Evolutionary conservation across 805 yeast species (phyloP).

Genomic region (Metschnikowia sp.): DNA sequence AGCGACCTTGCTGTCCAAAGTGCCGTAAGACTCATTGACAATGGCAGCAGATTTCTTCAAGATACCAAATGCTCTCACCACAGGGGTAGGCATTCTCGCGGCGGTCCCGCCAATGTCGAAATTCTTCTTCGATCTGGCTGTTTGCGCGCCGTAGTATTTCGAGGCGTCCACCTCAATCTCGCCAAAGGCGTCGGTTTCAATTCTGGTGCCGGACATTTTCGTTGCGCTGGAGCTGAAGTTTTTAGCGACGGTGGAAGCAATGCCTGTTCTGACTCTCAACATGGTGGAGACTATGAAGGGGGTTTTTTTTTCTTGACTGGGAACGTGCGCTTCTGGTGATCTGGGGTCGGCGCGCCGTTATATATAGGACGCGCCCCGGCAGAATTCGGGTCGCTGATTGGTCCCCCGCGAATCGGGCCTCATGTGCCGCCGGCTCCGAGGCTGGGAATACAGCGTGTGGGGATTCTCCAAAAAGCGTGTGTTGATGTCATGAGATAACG

Average conservation of each 20-base stretch:
- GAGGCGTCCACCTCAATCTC: constrained; percentile 86
- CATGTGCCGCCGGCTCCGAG: background rate
- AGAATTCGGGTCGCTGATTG: constrained; percentile 6
- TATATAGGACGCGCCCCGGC: constrained; percentile 11
- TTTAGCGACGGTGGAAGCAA: constrained; percentile 19
- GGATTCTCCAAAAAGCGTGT: too few relatives aligned
- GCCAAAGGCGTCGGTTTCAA: constrained; percentile 95
- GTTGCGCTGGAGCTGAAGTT: constrained; percentile 27
- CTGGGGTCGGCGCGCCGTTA: background rate
- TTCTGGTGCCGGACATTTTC: constrained; percentile 45
- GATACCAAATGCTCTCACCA: constrained; percentile 88
- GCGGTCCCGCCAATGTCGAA: constrained; percentile 93
- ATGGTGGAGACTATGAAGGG: constrained; percentile 4
- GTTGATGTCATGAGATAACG: too few relatives aligned
- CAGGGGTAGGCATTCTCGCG: constrained; percentile 88
- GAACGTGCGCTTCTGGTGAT: constrained; percentile 4
- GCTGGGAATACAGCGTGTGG: too few relatives aligned
- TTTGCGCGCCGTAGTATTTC: constrained; percentile 98
- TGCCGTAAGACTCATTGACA: constrained; percentile 79
- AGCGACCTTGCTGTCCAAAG: constrained; percentile 77
- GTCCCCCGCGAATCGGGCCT: constrained; percentile 1
- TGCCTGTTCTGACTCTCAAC: constrained; percentile 18
- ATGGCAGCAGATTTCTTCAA: constrained; percentile 93
- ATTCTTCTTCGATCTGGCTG: constrained; percentile 88
- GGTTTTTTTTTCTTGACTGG: constrained; percentile 1